phyloP scores from a whole-genome alignment of 345 rosid genomes.

The thale cress (Arabidopsis thaliana) region TAIR10.1 NC_003071.7:14865501-14866000 shows the following conservation, averaged over 20 bases:
- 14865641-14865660: not conserved
- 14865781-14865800: not conserved
- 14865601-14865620: not conserved
- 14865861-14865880: not conserved
- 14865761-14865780: not conserved
- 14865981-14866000: not conserved
- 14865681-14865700: not conserved
- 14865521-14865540: not conserved
- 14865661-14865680: not conserved
- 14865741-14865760: not conserved
- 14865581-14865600: not conserved
- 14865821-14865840: not conserved
- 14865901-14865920: not conserved
- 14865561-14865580: not conserved
- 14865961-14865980: not conserved
- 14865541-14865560: constrained; percentile 13
- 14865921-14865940: not conserved
- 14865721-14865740: constrained; percentile 5
- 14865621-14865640: constrained; percentile 5
- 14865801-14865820: not conserved
- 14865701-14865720: not conserved
- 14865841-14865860: not conserved
- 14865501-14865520: not conserved
- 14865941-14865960: not conserved
- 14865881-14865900: not conserved